These are phyloP conservation scores for Fusarium nelsonii DNA, from an alignment of 2,329 filamentous ascomycete genomes.

Conservation along the genomic window DNA sequence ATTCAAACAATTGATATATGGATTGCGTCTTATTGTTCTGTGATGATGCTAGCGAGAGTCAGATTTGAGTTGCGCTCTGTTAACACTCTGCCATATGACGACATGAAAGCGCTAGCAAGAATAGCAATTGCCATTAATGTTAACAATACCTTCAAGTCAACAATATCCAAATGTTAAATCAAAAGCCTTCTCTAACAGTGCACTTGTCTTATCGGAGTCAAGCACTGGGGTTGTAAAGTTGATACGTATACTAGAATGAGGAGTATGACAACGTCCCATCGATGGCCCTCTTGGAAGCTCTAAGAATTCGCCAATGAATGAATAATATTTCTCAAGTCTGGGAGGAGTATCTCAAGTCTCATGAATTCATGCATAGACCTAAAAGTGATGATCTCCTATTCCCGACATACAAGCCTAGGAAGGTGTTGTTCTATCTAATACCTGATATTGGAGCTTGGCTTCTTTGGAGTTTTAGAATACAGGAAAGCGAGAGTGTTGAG, in stretches of 20 bases:
- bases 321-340: no score
- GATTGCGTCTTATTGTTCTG: not conserved
- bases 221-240: no score
- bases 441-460: not conserved
- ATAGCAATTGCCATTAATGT: not conserved
- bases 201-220: not conserved
- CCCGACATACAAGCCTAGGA: not conserved
- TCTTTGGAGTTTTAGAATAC: not conserved
- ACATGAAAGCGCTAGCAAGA: not conserved
- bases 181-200: not conserved
- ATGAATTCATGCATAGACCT: no score
- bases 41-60: slow-evolving; percentile 1
- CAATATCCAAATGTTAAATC: no score
- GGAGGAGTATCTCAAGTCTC: no score
- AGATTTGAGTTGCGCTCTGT: not conserved
- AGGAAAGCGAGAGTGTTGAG: not conserved
- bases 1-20: not conserved
- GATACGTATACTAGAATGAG: not conserved
- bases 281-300: not conserved
- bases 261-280: not conserved
- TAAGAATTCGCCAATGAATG: no score
- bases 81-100: not conserved
- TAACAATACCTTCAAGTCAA: no score
- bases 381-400: no score
- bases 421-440: not conserved